These are phyloP conservation scores for Naganishia albida DNA, from an alignment of 1,284 basidiomycete species.

Conservation along the genomic window DNA sequence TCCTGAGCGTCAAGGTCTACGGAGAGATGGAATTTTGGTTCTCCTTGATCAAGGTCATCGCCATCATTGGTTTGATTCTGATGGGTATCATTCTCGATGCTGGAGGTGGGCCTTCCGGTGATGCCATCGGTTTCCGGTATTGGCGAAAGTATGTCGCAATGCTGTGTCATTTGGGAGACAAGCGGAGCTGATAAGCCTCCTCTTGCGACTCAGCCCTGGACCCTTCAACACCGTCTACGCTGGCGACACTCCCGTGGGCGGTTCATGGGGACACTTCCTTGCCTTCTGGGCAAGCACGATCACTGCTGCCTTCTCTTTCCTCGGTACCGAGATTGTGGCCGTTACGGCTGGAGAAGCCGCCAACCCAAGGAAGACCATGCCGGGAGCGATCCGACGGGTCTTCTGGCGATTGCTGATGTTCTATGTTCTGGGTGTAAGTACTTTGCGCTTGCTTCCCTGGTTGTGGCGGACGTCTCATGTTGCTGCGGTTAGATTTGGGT, in stretches of 20 bases:
- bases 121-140: slow-evolving; percentile 58
- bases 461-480: slow-evolving; percentile 38
- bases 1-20: slow-evolving; percentile 70
- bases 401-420: slow-evolving; percentile 77
- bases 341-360: slow-evolving; percentile 61
- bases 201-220: slow-evolving; percentile 28
- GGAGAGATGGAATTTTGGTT: slow-evolving; percentile 73
- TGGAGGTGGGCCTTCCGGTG: slow-evolving; percentile 63
- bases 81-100: slow-evolving; percentile 69
- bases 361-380: slow-evolving; percentile 74
- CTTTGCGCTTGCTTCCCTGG: slow-evolving; percentile 34
- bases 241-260: slow-evolving; percentile 39
- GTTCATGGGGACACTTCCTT: slow-evolving; percentile 60
- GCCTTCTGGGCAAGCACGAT: slow-evolving; percentile 66
- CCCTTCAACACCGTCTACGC: slow-evolving; percentile 51
- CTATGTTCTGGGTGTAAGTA: slow-evolving; percentile 57
- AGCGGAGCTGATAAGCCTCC: neutral
- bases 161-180: too few species aligned
- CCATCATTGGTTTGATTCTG: slow-evolving; percentile 66
- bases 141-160: slow-evolving; percentile 59
- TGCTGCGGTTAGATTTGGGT: slow-evolving; percentile 59
- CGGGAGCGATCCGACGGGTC: slow-evolving; percentile 74
- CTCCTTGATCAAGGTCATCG: slow-evolving; percentile 72
- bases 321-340: slow-evolving; percentile 79
- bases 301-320: slow-evolving; percentile 79